Base-by-base conservation (phyloP, 129 eudicot genomes). In the Flaveria trinervia region DNA sequence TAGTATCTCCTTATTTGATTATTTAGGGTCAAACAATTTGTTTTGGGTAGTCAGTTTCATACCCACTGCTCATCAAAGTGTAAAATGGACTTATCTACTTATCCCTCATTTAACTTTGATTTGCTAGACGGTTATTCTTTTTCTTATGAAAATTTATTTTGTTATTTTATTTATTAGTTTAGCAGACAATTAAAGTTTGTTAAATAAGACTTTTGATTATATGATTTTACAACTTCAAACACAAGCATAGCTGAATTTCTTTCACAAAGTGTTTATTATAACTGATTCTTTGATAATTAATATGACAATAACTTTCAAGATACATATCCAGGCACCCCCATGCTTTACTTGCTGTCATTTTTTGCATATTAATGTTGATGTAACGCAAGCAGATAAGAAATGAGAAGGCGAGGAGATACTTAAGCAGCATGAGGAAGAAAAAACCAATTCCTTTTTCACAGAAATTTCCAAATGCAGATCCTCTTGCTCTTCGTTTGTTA, bases 351-450 rank as follows among this genome's bases (percentile, higher is more conserved):
- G 5, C 11, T 18, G 44, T 45, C 10, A 17, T 45, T 45, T n/a
- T 45, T 9, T n/a, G 48, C 57, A n/a, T 67, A 79, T 61, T 79
- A 54, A 73, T 45, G 13, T 44, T 65, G 56, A 74, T 20, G 5
- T 48, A 68, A 30, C 39, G 26, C 72, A 64, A 74, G 20, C 87
- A 93, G 98, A 93, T 93, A 78, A 79, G 97, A 79, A 93, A 93
- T 64, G 98, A 90, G 81, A 93, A 93, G 82, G 98, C 98, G 15
- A 82, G 98, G 77, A 86, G 97, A 81, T 91, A 93, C 84, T 78
- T 93, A 77, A 93, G 96, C 84, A 90, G 98, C 92, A 90, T 93
- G 98, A 85, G 97, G 80, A 90, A 82, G 88, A 93, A 93, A 81
- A 91, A 84, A 79, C 90, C 91, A 3, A 78, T 93, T 82, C 97